Evolutionary conservation across 768 basidiomycete species (phyloP).

Genomic region (Lentinula aciculospora): DNA sequence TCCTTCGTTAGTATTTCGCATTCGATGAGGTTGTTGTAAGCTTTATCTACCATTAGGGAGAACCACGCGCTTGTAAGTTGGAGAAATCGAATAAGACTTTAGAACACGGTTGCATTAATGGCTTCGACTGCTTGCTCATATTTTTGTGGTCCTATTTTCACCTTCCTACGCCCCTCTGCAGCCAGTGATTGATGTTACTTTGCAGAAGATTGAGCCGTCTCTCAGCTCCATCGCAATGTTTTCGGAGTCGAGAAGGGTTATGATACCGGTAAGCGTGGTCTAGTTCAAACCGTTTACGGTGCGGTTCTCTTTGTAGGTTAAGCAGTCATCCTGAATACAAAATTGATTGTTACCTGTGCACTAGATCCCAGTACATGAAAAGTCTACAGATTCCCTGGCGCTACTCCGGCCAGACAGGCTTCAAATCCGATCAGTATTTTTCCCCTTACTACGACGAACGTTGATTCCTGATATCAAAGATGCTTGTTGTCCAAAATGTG

Average conservation of each 20-base stretch:
- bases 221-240: constrained; percentile 72
- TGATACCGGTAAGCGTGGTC: constrained; percentile 50
- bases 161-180: constrained; percentile 52
- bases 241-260: constrained; percentile 81
- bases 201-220: constrained; percentile 61
- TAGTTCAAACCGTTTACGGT: constrained; percentile 5
- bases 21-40: too few species aligned
- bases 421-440: not conserved
- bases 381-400: constrained; percentile 11
- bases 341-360: constrained; percentile 78
- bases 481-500: not conserved
- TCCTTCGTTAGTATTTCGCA: too few species aligned
- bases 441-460: not conserved
- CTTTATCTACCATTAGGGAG: too few species aligned
- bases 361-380: constrained; percentile 72
- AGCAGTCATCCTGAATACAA: constrained; percentile 72
- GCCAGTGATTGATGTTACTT: constrained; percentile 49
- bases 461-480: not conserved
- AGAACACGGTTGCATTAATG: too few species aligned
- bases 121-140: constrained; percentile 63
- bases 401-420: not conserved
- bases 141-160: constrained; percentile 55
- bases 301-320: constrained; percentile 37
- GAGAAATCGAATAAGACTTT: too few species aligned
- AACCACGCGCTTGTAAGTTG: too few species aligned